Evolutionary conservation across 2,329 filamentous ascomycete genomes (phyloP), one percentile per base, ranked within the genome.

Genomic region (Trichoderma sp.): DNA sequence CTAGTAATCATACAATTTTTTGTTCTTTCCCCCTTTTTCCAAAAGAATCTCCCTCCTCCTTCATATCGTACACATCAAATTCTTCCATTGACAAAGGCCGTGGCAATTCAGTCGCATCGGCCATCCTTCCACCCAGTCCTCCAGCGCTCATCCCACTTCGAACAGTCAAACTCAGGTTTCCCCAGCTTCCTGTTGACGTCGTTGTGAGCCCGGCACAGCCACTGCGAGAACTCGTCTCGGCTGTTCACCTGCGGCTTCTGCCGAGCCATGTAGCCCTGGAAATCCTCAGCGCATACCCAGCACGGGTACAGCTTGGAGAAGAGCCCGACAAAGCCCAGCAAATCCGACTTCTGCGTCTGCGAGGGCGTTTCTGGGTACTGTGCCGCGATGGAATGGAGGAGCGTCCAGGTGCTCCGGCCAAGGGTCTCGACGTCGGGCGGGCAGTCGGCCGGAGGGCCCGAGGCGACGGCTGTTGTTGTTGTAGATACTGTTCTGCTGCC

Each of bases 271-370:
- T 95, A 98, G 0, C 80, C 80, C 80, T 92, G 92, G 81, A 99
- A 98, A 79, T 98, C 95, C 73, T 95, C 92, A 39, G 95, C 96
- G 81, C 96, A 99, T 3, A 92, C 88, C 94, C 95, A 97, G 85
- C 96, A 99, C 4, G 96, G 96, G 79, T 99, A 99, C 23, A 98
- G 82, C 75, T 92, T 92, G 30, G 93, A 91, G 80, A 99, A 97
- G 2, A 94, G 85, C 28, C 85, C 84, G 76, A 99, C 86, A 82
- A 99, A 98, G 66, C 88, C 86, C 70, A 86, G 85, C 76, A 97
- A 91, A 76, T 98, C 92, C 34, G 84, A 83, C 79, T 98, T 94
- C 76, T 97, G 89, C 11, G 85, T 81, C 1, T 85, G 80, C 0
- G 91, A 88, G 0, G 96, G 94, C 8, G 80, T 82, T 8, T 87